phyloP scores from a whole-genome alignment of 768 basidiomycete species.

The Calocybe cyanea region DNA sequence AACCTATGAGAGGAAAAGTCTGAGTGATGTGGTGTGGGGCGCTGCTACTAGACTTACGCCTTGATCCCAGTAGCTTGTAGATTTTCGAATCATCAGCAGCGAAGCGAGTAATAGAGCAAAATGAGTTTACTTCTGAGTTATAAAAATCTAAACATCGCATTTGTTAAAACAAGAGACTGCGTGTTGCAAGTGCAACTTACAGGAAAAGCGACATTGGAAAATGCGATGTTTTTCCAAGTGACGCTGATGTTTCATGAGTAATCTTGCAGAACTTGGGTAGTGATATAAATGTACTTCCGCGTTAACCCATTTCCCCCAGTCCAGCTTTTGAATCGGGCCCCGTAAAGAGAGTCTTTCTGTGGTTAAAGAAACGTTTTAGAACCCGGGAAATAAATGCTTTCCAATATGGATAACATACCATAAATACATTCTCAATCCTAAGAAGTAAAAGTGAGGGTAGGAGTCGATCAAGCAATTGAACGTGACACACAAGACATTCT shows the following conservation, averaged over 20 bases:
- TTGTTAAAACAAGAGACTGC: too few relatives aligned
- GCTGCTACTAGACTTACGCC: conserved; percentile 29
- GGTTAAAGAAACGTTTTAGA: neutral
- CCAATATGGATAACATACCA: conserved; percentile 24
- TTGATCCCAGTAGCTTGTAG: conserved; percentile 61
- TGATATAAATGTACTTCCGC: conserved; percentile 34
- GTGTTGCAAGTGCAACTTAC: conserved; percentile 27
- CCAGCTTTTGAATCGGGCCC: conserved; percentile 68
- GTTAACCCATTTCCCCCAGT: conserved; percentile 58
- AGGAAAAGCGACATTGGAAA: conserved; percentile 51
- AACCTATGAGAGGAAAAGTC: conserved; percentile 6
- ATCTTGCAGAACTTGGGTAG: conserved; percentile 6
- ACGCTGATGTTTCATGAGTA: conserved; percentile 27
- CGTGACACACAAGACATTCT: conserved; percentile 46
- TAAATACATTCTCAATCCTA: conserved; percentile 43
- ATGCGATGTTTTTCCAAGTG: conserved; percentile 56
- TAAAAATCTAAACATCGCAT: conserved; percentile 40
- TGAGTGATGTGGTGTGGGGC: conserved; percentile 11
- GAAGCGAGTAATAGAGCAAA: neutral
- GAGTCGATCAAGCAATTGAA: neutral
- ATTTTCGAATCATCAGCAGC: neutral
- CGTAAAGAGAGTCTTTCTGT: conserved; percentile 50
- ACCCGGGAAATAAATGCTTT: neutral
- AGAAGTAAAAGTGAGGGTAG: neutral
- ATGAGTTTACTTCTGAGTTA: conserved; percentile 55